Conservation (phyloP, 495 filamentous ascomycete species). For the Parathielavia hyrcaniae region DNA sequence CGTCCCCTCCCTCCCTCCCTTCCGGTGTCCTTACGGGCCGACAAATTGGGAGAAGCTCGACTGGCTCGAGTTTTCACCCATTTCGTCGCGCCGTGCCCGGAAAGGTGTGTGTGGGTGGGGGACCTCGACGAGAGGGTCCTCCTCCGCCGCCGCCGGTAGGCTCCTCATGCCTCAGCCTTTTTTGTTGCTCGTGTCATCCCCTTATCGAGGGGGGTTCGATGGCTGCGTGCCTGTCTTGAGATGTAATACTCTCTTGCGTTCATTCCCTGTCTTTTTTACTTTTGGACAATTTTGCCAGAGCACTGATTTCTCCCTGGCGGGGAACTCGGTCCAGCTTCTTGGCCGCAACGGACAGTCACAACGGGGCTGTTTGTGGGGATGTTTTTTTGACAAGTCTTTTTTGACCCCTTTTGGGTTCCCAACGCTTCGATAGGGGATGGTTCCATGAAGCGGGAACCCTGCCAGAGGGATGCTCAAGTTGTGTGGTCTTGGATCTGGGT, state of each 20-base stretch:
- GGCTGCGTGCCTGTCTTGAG: constrained; percentile 19
- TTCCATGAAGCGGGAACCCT: background rate
- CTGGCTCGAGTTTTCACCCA: constrained; percentile 2
- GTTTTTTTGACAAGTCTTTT: constrained; percentile 5
- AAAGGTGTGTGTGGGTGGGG: no score
- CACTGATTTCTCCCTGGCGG: constrained; percentile 10
- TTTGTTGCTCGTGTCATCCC: background rate
- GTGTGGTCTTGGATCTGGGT: constrained; percentile 10
- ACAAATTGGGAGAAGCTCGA: background rate
- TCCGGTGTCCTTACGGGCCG: background rate
- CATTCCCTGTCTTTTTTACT: background rate
- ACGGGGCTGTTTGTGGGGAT: constrained; percentile 10
- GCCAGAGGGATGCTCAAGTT: background rate
- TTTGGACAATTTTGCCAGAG: constrained; percentile 13
- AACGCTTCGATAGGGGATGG: constrained; percentile 4
- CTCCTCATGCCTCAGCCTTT: background rate
- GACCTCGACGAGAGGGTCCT: no score
- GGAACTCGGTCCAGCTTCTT: constrained; percentile 9
- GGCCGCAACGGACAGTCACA: background rate
- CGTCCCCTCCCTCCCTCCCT: background rate
- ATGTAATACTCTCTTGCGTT: constrained; percentile 20
- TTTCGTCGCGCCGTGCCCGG: constrained; percentile 7
- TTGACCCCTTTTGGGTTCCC: background rate
- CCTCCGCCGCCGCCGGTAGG: no score
- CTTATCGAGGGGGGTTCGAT: constrained; percentile 8